Conservation (phyloP, 2,329 filamentous ascomycete species). For the Aspergillus proliferans region DNA sequence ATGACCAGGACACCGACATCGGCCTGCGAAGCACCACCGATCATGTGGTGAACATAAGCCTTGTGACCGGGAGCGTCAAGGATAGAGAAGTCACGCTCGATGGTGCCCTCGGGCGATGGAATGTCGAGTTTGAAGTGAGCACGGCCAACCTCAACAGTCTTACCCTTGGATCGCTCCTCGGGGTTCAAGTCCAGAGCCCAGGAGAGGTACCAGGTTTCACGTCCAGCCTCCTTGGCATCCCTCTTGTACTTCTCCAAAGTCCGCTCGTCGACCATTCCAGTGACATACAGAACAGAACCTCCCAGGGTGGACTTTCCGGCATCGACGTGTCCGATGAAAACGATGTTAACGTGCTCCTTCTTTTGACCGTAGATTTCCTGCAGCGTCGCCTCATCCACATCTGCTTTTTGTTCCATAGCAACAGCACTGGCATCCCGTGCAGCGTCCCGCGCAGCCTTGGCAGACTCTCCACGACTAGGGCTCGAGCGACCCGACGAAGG, state of each 20-base stretch:
- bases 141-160: slow-evolving; percentile 94
- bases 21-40: slow-evolving; percentile 86
- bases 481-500: slow-evolving; percentile 74
- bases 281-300: slow-evolving; percentile 84
- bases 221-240: slow-evolving; percentile 90
- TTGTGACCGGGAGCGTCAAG: slow-evolving; percentile 96
- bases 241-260: slow-evolving; percentile 97
- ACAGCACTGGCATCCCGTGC: slow-evolving; percentile 74
- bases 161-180: slow-evolving; percentile 92
- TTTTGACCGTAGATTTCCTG: slow-evolving; percentile 92
- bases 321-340: slow-evolving; percentile 97
- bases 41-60: slow-evolving; percentile 97
- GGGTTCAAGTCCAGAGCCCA: slow-evolving; percentile 97
- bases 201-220: slow-evolving; percentile 97
- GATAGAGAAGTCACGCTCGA: slow-evolving; percentile 93
- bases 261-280: slow-evolving; percentile 98
- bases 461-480: slow-evolving; percentile 56
- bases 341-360: slow-evolving; percentile 76
- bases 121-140: slow-evolving; percentile 81
- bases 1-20: slow-evolving; percentile 95
- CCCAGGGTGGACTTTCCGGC: slow-evolving; percentile 96
- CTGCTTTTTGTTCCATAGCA: slow-evolving; percentile 70
- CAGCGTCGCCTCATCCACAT: slow-evolving; percentile 76
- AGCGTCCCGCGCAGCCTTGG: slow-evolving; percentile 57
- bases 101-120: slow-evolving; percentile 38